phyloP scores from a whole-genome alignment of 331 rosid species.

The Malus hybrid region DNA sequence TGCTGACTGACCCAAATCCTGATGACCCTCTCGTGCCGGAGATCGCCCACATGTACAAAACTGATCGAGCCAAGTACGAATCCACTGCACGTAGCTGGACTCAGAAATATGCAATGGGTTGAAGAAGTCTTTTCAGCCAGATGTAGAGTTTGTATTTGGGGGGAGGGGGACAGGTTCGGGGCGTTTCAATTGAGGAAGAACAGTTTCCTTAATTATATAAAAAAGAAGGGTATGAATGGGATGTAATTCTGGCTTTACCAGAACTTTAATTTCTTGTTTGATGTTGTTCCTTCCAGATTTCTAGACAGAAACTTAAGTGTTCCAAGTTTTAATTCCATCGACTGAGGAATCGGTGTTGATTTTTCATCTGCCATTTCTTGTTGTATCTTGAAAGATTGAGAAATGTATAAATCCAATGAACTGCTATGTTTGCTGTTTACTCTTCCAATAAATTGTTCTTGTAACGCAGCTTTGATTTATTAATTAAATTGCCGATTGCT shows the following conservation, averaged over 20 bases:
- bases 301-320: not conserved
- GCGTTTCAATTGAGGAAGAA: slow-evolving; percentile 13
- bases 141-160: slow-evolving; percentile 14
- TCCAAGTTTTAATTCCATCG: not conserved
- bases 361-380: not conserved
- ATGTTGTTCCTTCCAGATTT: slow-evolving; percentile 17
- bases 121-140: slow-evolving; percentile 12
- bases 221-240: slow-evolving; percentile 24
- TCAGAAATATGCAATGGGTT: slow-evolving; percentile 76
- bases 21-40: slow-evolving; percentile 80
- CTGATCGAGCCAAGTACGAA: slow-evolving; percentile 62
- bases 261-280: slow-evolving; percentile 20
- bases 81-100: slow-evolving; percentile 81
- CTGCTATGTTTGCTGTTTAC: not conserved
- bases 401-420: not conserved
- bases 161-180: slow-evolving; percentile 8
- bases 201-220: not conserved
- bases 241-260: slow-evolving; percentile 4
- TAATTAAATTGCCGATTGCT: not conserved
- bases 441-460: not conserved
- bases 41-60: slow-evolving; percentile 76
- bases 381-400: not conserved
- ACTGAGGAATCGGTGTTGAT: not conserved
- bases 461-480: not conserved
- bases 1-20: slow-evolving; percentile 71